Evolutionary conservation across 805 yeast genomes (phyloP).

Genomic region (Schwanniomyces occidentalis): DNA sequence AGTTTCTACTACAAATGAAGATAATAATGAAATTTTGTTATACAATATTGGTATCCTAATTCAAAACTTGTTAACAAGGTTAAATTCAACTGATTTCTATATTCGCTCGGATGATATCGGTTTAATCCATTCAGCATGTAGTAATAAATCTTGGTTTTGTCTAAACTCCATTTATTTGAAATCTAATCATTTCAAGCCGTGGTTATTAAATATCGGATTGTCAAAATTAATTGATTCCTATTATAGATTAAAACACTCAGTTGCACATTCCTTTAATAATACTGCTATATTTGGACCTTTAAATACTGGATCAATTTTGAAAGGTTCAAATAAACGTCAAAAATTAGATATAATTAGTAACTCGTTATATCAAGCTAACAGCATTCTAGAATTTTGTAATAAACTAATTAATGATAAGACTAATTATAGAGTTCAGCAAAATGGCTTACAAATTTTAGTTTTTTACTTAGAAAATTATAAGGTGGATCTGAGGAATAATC

Average conservation of each 20-base stretch:
- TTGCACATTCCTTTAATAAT: neutral
- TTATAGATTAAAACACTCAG: slow-evolving; percentile 21
- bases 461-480: slow-evolving; percentile 15
- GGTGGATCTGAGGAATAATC: no score
- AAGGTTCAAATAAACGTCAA: slow-evolving; percentile 23
- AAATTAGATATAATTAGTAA: slow-evolving; percentile 22
- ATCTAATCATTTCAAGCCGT: slow-evolving; percentile 22
- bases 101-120: slow-evolving; percentile 15
- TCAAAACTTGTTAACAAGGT: slow-evolving; percentile 19
- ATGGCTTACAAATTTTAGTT: slow-evolving; percentile 17
- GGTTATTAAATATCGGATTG: slow-evolving; percentile 44
- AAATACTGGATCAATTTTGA: slow-evolving; percentile 6
- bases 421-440: slow-evolving; percentile 11
- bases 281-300: neutral
- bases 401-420: slow-evolving; percentile 20
- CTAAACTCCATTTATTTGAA: slow-evolving; percentile 21
- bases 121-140: neutral
- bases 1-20: slow-evolving; percentile 6
- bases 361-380: slow-evolving; percentile 18
- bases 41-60: slow-evolving; percentile 23
- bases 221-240: slow-evolving; percentile 30
- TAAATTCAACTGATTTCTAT: slow-evolving; percentile 10
- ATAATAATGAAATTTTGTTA: slow-evolving; percentile 9
- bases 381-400: slow-evolving; percentile 22
- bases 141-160: slow-evolving; percentile 23